phyloP scores from a whole-genome alignment of 1,284 basidiomycete genomes.

The Naganishia cerealis region DNA sequence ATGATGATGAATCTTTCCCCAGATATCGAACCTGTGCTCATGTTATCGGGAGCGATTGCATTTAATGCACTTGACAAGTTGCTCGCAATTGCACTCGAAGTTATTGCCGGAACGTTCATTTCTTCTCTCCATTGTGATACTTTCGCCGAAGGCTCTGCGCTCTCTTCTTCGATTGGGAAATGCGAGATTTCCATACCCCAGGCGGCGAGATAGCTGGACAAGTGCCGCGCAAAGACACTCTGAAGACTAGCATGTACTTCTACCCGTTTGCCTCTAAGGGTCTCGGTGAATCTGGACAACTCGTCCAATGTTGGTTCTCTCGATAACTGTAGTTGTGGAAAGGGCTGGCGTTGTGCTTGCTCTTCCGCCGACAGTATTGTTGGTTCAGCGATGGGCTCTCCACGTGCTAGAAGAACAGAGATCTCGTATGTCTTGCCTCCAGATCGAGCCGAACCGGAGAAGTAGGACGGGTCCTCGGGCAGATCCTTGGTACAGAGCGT shows the following conservation, averaged over 20 bases:
- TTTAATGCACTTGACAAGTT: background rate
- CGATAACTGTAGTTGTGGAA: slow-evolving; percentile 58
- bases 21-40: slow-evolving; percentile 8
- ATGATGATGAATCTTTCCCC: slow-evolving; percentile 68
- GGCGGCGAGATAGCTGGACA: slow-evolving; percentile 84
- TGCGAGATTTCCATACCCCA: slow-evolving; percentile 92
- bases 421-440: slow-evolving; percentile 50
- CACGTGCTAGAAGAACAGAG: slow-evolving; percentile 50
- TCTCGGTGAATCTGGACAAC: slow-evolving; percentile 73
- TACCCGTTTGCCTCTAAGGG: slow-evolving; percentile 75
- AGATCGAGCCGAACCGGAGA: slow-evolving; percentile 36
- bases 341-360: slow-evolving; percentile 58
- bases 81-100: slow-evolving; percentile 1
- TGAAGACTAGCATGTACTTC: slow-evolving; percentile 76
- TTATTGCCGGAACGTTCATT: slow-evolving; percentile 22
- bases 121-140: slow-evolving; percentile 12
- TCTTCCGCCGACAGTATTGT: slow-evolving; percentile 55
- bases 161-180: slow-evolving; percentile 60
- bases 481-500: slow-evolving; percentile 56
- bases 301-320: slow-evolving; percentile 75
- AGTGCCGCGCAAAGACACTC: slow-evolving; percentile 81
- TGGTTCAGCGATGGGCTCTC: slow-evolving; percentile 49
- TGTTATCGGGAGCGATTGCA: slow-evolving; percentile 1
- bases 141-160: slow-evolving; percentile 11
- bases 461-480: slow-evolving; percentile 35